Evolutionary conservation across 371 early-diverging fungal species (phyloP).

Genomic region (Coemansia linderi): DNA sequence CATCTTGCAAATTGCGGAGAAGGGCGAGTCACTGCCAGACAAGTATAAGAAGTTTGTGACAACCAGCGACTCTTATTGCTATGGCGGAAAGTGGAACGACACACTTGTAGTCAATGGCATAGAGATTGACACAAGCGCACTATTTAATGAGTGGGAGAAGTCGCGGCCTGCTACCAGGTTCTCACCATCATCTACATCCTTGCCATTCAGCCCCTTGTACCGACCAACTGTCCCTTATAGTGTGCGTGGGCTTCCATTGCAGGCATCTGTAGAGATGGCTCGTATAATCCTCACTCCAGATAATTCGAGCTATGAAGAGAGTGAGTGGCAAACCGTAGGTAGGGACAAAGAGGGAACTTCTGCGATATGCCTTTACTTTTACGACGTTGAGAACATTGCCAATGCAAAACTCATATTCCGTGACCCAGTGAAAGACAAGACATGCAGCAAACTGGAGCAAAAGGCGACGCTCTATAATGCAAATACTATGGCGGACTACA

Average conservation of each 20-base stretch:
- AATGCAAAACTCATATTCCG: conserved; percentile 15
- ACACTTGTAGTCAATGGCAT: background rate
- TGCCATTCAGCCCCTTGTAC: background rate
- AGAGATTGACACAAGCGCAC: background rate
- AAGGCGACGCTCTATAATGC: background rate
- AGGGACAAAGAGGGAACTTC: conserved; percentile 60
- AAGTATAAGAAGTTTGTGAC: background rate
- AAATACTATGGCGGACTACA: background rate
- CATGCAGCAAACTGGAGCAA: background rate
- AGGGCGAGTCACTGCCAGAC: background rate
- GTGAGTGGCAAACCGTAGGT: conserved; percentile 64
- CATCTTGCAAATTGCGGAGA: background rate
- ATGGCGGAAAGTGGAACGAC: background rate
- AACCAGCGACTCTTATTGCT: background rate
- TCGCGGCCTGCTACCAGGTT: background rate
- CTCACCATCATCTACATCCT: background rate
- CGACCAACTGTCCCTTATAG: conserved; percentile 18
- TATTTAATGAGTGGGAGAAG: background rate
- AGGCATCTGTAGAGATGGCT: conserved; percentile 68
- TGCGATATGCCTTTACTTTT: conserved; percentile 60
- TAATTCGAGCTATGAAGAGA: conserved; percentile 56
- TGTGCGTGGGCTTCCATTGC: conserved; percentile 52
- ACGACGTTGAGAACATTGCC: conserved; percentile 61
- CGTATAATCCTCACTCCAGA: conserved; percentile 62
- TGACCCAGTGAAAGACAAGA: background rate